Evolutionary conservation across 1,139 yeast species (phyloP).

Genomic region (Tardiomyces digboiensis): DNA sequence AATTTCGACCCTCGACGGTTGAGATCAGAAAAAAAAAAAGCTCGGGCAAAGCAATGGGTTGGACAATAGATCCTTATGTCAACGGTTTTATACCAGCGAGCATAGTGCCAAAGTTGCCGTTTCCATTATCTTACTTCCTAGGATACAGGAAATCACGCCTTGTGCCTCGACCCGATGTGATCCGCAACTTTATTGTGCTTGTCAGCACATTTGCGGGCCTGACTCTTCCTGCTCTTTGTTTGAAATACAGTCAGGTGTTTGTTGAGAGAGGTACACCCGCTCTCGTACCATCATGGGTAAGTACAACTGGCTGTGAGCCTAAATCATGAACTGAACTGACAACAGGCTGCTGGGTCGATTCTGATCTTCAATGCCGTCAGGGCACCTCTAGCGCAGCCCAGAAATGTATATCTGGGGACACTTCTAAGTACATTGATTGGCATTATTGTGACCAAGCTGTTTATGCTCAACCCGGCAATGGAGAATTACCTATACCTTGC

Average conservation of each 20-base stretch:
- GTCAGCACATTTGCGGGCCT: slow-evolving; percentile 42
- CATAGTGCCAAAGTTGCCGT: slow-evolving; percentile 4
- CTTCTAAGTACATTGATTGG: slow-evolving; percentile 47
- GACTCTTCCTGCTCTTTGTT: slow-evolving; percentile 41
- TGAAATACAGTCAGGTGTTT: slow-evolving; percentile 39
- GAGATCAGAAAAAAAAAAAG: no score
- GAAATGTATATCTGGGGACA: slow-evolving; percentile 51
- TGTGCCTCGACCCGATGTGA: slow-evolving; percentile 6
- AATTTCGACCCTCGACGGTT: no score
- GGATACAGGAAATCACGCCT: slow-evolving; percentile 5
- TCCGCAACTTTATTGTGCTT: slow-evolving; percentile 16
- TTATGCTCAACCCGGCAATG: slow-evolving; percentile 23
- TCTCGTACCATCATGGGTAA: slow-evolving; percentile 41
- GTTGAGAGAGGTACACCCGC: slow-evolving; percentile 38
- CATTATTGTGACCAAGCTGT: slow-evolving; percentile 45
- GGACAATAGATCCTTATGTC: neutral
- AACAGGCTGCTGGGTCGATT: slow-evolving; percentile 52
- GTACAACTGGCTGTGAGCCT: no score
- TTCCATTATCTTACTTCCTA: slow-evolving; percentile 2
- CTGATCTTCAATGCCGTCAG: slow-evolving; percentile 46
- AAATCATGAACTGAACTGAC: no score
- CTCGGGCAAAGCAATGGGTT: no score
- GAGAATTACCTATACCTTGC: slow-evolving; percentile 45
- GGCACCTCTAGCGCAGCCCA: slow-evolving; percentile 60
- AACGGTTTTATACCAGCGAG: neutral